Conservation (phyloP, 306 rosid genomes). For the Cucurbita maxima region DNA sequence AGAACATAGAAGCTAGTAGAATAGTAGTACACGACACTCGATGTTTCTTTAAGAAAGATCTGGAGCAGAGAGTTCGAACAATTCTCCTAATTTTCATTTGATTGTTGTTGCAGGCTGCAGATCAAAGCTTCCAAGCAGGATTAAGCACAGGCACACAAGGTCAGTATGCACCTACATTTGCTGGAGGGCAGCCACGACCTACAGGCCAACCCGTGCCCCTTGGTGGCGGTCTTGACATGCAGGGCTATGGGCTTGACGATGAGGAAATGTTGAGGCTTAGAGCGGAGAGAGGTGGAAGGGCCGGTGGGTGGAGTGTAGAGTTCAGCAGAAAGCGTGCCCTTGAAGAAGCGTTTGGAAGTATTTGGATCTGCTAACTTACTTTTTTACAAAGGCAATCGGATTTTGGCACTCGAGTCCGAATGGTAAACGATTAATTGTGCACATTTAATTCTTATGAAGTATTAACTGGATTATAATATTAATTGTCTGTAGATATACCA, state of each 20-base stretch:
- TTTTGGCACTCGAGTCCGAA: background rate
- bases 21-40: background rate
- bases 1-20: background rate
- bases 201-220: constrained; percentile 71
- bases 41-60: background rate
- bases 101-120: constrained; percentile 25
- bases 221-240: constrained; percentile 37
- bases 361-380: constrained; percentile 37
- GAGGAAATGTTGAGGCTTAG: constrained; percentile 47
- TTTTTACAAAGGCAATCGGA: background rate
- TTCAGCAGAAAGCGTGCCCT: constrained; percentile 64
- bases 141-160: constrained; percentile 44
- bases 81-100: background rate
- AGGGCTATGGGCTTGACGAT: constrained; percentile 43
- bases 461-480: background rate
- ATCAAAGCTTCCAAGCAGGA: constrained; percentile 53
- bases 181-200: constrained; percentile 84
- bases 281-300: constrained; percentile 59
- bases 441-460: background rate
- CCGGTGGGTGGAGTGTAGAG: constrained; percentile 78
- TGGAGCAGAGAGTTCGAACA: background rate
- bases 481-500: background rate
- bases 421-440: background rate
- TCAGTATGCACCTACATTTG: constrained; percentile 72
- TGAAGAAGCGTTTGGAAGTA: constrained; percentile 89